Conservation (phyloP, 306 rosid genomes). For the Parietaria judaica region DNA sequence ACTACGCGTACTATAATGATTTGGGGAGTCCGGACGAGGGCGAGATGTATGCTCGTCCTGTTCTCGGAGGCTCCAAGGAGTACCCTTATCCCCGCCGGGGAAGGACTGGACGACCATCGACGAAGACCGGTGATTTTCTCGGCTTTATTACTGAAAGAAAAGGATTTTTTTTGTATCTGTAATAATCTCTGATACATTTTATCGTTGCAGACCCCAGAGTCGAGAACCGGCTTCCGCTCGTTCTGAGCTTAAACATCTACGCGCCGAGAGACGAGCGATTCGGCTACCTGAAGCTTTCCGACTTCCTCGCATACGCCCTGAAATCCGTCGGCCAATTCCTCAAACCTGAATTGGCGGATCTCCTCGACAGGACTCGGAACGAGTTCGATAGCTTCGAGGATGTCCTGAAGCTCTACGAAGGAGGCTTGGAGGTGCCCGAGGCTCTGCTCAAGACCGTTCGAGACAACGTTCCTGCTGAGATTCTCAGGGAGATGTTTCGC, state of each 20-base stretch:
- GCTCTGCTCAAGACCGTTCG: conserved; percentile 33
- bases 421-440: conserved; percentile 50
- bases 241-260: conserved; percentile 51
- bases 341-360: conserved; percentile 52
- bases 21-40: conserved; percentile 49
- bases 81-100: conserved; percentile 84
- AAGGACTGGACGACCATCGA: conserved; percentile 60
- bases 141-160: not conserved
- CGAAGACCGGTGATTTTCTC: conserved; percentile 33
- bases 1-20: conserved; percentile 68
- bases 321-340: conserved; percentile 55
- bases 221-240: conserved; percentile 46
- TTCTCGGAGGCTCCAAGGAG: conserved; percentile 68
- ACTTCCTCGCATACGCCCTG: conserved; percentile 59
- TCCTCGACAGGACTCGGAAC: conserved; percentile 34
- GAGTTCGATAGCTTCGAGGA: conserved; percentile 67
- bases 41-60: conserved; percentile 41
- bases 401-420: conserved; percentile 58
- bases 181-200: not conserved
- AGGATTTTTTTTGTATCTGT: not conserved
- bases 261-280: conserved; percentile 87
- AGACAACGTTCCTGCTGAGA: conserved; percentile 41
- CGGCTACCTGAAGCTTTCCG: conserved; percentile 70
- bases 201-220: conserved; percentile 32
- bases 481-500: conserved; percentile 57